A percentile compares a stretch with the other conserved stretches of the same genome.
phyloP scores from a whole-genome alignment of 768 basidiomycete species.

The Pulveroboletus sp. region DNA sequence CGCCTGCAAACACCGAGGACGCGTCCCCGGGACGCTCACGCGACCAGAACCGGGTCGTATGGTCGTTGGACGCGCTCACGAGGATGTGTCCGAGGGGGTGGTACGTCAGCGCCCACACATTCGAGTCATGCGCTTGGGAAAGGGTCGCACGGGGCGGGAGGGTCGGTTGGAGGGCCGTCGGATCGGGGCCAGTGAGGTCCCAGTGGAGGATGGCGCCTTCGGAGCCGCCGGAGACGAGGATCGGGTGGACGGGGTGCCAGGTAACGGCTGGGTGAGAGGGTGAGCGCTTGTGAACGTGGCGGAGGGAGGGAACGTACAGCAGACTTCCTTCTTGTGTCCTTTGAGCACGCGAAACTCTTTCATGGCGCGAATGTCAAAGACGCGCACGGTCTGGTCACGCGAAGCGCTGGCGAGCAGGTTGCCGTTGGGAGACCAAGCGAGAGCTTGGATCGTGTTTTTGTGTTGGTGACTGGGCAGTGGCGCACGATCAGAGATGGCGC shows the following conservation, averaged over 20 bases:
- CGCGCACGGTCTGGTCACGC: constrained; percentile 89
- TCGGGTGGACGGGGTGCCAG: constrained; percentile 93
- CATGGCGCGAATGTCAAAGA: constrained; percentile 98
- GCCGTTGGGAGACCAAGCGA: constrained; percentile 92
- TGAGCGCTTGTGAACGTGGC: not conserved
- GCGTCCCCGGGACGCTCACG: constrained; percentile 85
- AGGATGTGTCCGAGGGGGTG: constrained; percentile 96
- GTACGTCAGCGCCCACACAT: constrained; percentile 93
- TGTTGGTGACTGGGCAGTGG: constrained; percentile 80
- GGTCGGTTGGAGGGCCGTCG: constrained; percentile 35
- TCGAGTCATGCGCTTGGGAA: constrained; percentile 96
- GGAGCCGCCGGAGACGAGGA: constrained; percentile 90
- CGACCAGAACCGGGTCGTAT: constrained; percentile 98
- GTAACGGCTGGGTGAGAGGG: constrained; percentile 57
- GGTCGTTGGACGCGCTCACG: constrained; percentile 93
- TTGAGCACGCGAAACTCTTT: constrained; percentile 89
- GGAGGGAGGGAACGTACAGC: constrained; percentile 58
- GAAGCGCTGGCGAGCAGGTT: constrained; percentile 93
- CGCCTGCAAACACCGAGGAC: constrained; percentile 70
- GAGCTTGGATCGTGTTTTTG: constrained; percentile 93
- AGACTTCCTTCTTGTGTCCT: constrained; percentile 98
- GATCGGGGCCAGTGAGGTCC: constrained; percentile 71
- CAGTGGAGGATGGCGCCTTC: constrained; percentile 94
- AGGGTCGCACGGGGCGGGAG: constrained; percentile 74
- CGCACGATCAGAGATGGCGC: not conserved